These are phyloP conservation scores for Exserohilum rostratum DNA, from an alignment of 2,329 filamentous ascomycete species.

Conservation along the genomic window DNA sequence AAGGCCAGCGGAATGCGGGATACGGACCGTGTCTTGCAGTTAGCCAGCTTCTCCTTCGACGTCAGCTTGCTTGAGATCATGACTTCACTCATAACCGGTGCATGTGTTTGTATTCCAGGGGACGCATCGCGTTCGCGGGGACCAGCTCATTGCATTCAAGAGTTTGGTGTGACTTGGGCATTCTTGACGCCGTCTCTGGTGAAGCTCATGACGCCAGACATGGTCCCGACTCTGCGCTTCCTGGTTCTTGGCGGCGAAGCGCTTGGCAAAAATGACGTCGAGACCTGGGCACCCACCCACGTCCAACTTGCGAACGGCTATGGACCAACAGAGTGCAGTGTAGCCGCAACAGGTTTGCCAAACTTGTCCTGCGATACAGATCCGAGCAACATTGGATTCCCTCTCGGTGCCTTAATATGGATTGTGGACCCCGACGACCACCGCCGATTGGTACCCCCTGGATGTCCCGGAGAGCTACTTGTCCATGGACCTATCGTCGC, in stretches of 20 bases:
- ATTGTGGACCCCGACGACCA: conserved; percentile 10
- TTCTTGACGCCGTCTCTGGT: conserved; percentile 50
- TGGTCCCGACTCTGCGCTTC: conserved; percentile 46
- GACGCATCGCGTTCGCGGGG: conserved; percentile 53
- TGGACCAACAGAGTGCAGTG: conserved; percentile 20
- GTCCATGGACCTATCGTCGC: conserved; percentile 13
- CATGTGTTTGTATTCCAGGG: conserved; percentile 54
- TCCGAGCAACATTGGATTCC: conserved; percentile 11
- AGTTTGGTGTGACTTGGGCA: conserved; percentile 46
- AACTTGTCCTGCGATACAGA: conserved; percentile 18
- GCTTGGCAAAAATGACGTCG: conserved; percentile 41
- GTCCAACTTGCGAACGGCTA: conserved; percentile 12
- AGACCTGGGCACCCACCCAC: conserved; percentile 41
- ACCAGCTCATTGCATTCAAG: conserved; percentile 44
- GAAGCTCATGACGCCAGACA: conserved; percentile 35
- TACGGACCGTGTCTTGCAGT: conserved; percentile 57
- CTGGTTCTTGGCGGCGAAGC: conserved; percentile 50
- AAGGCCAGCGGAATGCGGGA: conserved; percentile 1
- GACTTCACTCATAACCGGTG: conserved; percentile 52
- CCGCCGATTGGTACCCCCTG: conserved; percentile 12
- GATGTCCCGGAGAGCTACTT: conserved; percentile 32
- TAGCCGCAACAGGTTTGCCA: conserved; percentile 3
- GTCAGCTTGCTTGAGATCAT: conserved; percentile 52
- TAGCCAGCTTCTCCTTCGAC: conserved; percentile 52
- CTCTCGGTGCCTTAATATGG: neutral